phyloP scores from a whole-genome alignment of 169 alveolate genomes.

The Plasmodium gonderi region DNA sequence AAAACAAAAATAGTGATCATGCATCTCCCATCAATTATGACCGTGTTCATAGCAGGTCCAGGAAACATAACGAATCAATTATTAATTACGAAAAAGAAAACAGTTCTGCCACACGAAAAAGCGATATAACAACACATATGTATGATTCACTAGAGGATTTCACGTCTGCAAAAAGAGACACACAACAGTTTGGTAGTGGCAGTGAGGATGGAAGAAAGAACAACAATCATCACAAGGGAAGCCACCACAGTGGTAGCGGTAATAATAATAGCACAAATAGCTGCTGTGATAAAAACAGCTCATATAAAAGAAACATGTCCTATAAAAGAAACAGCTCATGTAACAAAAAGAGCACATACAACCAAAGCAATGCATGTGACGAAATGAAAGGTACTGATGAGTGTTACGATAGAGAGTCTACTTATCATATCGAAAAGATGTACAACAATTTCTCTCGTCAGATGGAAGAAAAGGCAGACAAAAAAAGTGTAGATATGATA shows the following conservation, averaged over 20 bases:
- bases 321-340: neutral
- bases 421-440: constrained; percentile 28
- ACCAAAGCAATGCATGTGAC: too few species aligned
- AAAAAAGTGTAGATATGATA: constrained; percentile 62
- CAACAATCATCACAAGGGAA: neutral
- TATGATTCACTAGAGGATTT: constrained; percentile 15
- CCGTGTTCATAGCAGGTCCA: neutral
- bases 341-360: neutral
- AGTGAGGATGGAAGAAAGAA: neutral
- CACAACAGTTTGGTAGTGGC: neutral
- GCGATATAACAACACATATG: constrained; percentile 1
- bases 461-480: constrained; percentile 57
- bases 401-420: neutral
- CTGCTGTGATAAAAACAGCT: neutral
- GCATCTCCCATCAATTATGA: neutral
- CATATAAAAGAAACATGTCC: neutral
- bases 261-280: constrained; percentile 5
- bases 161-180: constrained; percentile 25
- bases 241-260: too few species aligned
- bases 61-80: constrained; percentile 24
- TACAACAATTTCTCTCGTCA: constrained; percentile 26
- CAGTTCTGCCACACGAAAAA: constrained; percentile 14
- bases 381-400: neutral
- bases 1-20: constrained; percentile 9
- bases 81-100: constrained; percentile 7